phyloP scores from a whole-genome alignment of 768 basidiomycete species.

The Melanogaster broomeanus region DNA sequence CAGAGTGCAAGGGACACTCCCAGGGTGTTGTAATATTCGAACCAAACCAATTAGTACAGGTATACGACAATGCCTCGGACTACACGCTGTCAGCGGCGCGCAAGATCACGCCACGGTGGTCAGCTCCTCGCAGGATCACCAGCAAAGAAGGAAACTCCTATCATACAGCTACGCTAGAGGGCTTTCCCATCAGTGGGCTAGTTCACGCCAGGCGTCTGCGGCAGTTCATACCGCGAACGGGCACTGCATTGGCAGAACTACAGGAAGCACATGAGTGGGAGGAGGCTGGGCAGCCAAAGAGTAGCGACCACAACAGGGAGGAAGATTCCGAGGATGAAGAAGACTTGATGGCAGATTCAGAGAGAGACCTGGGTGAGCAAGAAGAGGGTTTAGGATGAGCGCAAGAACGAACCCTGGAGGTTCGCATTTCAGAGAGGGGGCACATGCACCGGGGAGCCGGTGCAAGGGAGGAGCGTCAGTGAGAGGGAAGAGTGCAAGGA shows the following conservation, averaged over 20 bases:
- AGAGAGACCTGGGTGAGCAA: too few species aligned
- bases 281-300: too few species aligned
- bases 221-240: conserved; percentile 17
- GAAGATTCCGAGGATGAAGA: too few species aligned
- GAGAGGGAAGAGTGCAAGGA: too few species aligned
- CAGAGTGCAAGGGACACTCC: conserved; percentile 9
- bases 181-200: background rate
- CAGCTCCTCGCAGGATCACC: conserved; percentile 21
- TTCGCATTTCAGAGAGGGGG: too few species aligned
- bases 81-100: conserved; percentile 21
- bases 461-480: too few species aligned
- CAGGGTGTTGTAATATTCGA: conserved; percentile 24
- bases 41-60: conserved; percentile 32
- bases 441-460: too few species aligned
- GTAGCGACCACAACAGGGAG: too few species aligned
- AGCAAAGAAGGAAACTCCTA: conserved; percentile 19
- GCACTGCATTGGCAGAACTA: conserved; percentile 15
- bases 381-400: too few species aligned
- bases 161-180: conserved; percentile 20
- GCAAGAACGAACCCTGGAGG: too few species aligned
- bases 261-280: too few species aligned
- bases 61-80: conserved; percentile 26
- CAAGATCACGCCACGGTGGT: conserved; percentile 37
- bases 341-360: too few species aligned
- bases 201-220: conserved; percentile 23